Evolutionary conservation across 1,284 basidiomycete species (phyloP).

Genomic region (Puccinia novopanici): DNA sequence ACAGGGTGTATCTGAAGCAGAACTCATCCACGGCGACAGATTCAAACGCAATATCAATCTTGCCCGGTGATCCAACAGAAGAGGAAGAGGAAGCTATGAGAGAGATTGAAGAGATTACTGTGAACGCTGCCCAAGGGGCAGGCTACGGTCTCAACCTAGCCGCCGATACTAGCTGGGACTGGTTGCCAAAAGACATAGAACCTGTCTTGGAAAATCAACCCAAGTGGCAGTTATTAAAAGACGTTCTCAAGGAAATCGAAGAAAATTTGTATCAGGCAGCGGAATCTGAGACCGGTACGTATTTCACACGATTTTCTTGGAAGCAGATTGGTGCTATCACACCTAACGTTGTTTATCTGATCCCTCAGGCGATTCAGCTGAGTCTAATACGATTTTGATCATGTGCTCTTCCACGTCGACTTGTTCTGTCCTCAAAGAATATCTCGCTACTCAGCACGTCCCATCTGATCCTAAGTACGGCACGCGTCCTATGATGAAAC

Average conservation of each 20-base stretch:
- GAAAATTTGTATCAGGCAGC: slow-evolving; percentile 67
- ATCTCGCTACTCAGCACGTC: slow-evolving; percentile 63
- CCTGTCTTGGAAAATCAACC: slow-evolving; percentile 89
- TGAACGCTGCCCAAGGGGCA: slow-evolving; percentile 35
- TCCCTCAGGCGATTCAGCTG: not conserved
- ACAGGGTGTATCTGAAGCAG: slow-evolving; percentile 68
- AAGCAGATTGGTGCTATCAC: not conserved
- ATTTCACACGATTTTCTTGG: not conserved
- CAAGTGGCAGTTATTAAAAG: slow-evolving; percentile 85
- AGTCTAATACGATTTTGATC: slow-evolving; percentile 70
- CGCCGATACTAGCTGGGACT: slow-evolving; percentile 56
- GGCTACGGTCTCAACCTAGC: slow-evolving; percentile 27
- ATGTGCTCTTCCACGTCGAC: slow-evolving; percentile 84
- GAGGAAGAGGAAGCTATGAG: slow-evolving; percentile 48
- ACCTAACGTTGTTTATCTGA: not conserved
- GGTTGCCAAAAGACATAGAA: slow-evolving; percentile 78
- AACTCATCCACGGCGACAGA: slow-evolving; percentile 27
- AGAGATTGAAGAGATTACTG: slow-evolving; percentile 30
- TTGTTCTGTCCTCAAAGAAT: slow-evolving; percentile 74
- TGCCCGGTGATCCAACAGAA: slow-evolving; percentile 49
- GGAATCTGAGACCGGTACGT: slow-evolving; percentile 51
- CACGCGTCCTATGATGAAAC: slow-evolving; percentile 69
- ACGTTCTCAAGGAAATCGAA: slow-evolving; percentile 88
- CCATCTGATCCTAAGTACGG: slow-evolving; percentile 31
- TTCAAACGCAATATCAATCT: not conserved